These are phyloP conservation scores for Penicillium fimorum DNA, from an alignment of 495 filamentous ascomycete genomes.

Conservation along the genomic window DNA sequence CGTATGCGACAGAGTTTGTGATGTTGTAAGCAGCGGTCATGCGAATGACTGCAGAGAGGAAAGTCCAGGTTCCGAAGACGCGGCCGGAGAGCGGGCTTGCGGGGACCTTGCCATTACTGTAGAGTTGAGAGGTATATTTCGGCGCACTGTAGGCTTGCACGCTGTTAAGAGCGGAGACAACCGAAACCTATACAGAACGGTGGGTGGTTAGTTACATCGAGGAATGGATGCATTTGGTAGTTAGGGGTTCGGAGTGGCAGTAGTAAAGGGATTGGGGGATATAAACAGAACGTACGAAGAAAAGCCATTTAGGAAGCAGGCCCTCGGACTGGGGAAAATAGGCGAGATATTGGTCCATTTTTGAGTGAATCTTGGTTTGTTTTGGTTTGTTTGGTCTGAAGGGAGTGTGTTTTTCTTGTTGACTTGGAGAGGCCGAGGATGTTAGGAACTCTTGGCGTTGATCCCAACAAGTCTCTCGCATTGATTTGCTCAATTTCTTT, in stretches of 20 bases:
- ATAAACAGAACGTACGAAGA: conserved; percentile 49
- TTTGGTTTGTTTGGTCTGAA: background rate
- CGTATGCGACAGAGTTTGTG: conserved; percentile 64
- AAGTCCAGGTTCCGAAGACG: conserved; percentile 90
- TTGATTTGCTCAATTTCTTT: conserved; percentile 20
- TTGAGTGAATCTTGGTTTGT: background rate
- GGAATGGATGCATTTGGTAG: background rate
- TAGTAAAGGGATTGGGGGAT: background rate
- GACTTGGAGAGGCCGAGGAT: conserved; percentile 21
- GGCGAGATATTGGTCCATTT: conserved; percentile 35
- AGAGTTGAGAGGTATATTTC: conserved; percentile 73
- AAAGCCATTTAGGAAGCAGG: conserved; percentile 64
- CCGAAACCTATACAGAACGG: conserved; percentile 56
- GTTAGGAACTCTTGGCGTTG: conserved; percentile 31
- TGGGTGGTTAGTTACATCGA: background rate
- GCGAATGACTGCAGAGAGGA: conserved; percentile 70
- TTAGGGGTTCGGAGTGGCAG: background rate
- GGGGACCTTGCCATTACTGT: conserved; percentile 52
- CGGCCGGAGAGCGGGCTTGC: conserved; percentile 67
- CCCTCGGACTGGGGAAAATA: conserved; percentile 58
- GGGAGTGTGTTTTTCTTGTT: conserved; percentile 3
- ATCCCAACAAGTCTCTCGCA: conserved; percentile 29
- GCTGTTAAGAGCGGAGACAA: conserved; percentile 75
- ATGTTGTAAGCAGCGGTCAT: conserved; percentile 87
- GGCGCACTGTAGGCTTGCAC: conserved; percentile 76